A percentile compares a stretch with the other conserved stretches of the same genome.
Evolutionary conservation across 495 filamentous ascomycete species (phyloP).

Genomic region (Podospora appendiculata): DNA sequence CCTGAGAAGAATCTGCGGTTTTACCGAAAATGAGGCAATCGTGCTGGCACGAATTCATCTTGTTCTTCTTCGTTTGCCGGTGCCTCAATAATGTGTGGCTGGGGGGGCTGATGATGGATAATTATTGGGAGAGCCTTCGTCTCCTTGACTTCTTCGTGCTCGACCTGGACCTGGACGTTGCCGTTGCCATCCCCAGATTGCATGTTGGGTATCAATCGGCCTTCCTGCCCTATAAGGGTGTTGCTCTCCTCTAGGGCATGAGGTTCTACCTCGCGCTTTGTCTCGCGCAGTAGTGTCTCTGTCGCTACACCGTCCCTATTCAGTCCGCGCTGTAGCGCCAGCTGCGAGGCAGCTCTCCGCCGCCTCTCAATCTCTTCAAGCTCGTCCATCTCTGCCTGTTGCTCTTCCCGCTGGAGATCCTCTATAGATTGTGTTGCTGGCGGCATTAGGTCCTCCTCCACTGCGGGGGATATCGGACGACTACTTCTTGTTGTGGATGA

Average conservation of each 20-base stretch:
- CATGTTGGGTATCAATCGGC: background rate
- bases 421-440: constrained; percentile 50
- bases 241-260: background rate
- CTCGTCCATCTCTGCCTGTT: constrained; percentile 57
- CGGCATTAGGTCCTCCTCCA: constrained; percentile 19
- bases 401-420: constrained; percentile 73
- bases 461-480: constrained; percentile 6
- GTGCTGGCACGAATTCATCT: constrained; percentile 22
- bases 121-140: constrained; percentile 3
- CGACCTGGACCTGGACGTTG: background rate
- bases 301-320: constrained; percentile 25
- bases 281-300: constrained; percentile 9
- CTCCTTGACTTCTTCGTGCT: constrained; percentile 5
- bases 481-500: background rate
- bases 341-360: constrained; percentile 59
- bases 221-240: background rate
- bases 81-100: background rate
- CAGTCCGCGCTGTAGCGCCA: constrained; percentile 67
- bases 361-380: constrained; percentile 61
- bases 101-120: background rate
- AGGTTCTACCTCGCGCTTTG: background rate
- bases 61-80: background rate
- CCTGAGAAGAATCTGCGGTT: too few species aligned
- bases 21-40: constrained; percentile 25
- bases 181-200: background rate